These are phyloP conservation scores for Phytophthora nicotianae DNA, from an alignment of 352 stramenopile species.

Conservation along the genomic window DNA sequence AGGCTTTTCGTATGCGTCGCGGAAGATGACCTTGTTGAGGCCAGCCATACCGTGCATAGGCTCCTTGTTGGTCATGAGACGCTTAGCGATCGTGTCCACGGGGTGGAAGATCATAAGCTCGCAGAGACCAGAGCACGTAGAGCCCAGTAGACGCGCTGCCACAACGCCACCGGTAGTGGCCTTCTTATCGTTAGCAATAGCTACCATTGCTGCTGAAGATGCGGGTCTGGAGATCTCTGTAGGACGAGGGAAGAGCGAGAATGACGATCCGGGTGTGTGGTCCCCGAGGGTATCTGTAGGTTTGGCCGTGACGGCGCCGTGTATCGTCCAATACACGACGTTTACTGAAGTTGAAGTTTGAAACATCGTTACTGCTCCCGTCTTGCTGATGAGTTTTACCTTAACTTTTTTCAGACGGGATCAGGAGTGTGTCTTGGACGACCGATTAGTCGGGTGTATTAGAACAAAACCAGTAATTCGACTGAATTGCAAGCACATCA, in stretches of 20 bases:
- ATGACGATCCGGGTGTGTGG: constrained; percentile 10
- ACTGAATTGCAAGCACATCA: constrained; percentile 27
- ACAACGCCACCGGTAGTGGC: constrained; percentile 48
- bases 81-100: constrained; percentile 95
- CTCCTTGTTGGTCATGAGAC: constrained; percentile 93
- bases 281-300: background rate
- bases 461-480: constrained; percentile 1
- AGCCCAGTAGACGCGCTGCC: constrained; percentile 89
- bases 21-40: constrained; percentile 90
- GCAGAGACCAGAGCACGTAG: constrained; percentile 90
- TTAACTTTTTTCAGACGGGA: background rate
- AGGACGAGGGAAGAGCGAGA: constrained; percentile 23
- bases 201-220: constrained; percentile 43
- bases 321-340: constrained; percentile 1
- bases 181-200: constrained; percentile 52
- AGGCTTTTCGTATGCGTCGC: constrained; percentile 82
- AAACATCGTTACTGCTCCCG: background rate
- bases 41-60: constrained; percentile 49
- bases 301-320: constrained; percentile 18
- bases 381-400: background rate
- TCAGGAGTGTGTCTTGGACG: background rate
- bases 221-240: constrained; percentile 5
- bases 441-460: background rate
- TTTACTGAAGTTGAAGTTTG: constrained; percentile 15
- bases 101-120: constrained; percentile 96